Evolutionary conservation across 2,329 filamentous ascomycete species (phyloP), one percentile per base, ranked within the genome.

Genomic region (Fusarium papillatum): DNA sequence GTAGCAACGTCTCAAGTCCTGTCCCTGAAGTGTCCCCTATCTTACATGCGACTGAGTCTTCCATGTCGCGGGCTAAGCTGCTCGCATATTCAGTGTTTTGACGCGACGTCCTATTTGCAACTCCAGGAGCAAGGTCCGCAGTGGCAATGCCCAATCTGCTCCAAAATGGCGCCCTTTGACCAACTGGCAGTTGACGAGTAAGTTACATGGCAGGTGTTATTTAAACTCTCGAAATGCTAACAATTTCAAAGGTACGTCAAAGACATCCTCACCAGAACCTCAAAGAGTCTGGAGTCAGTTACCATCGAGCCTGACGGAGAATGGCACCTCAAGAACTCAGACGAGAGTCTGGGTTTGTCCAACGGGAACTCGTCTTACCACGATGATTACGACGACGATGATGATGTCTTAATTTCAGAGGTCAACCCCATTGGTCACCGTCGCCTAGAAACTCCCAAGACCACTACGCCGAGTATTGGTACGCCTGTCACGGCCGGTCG

Each of bases 111-210:
- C 3, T 99, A 98, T 82, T 88, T 99, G 24, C 95, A 98, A 79
- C 86, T 99, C 34, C 96, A 98, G 82, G 95, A 98, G 82, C 97
- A 99, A 86, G 96, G 95, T 0, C 97, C 97, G 0, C 97, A 97
- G 22, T 99, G 97, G 97, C 89, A 92, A n/a, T 99, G 97, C 80
- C 97, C 97, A 1, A 93, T 98, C 26, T 99, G 97, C 86, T 96
- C 93, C 84, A 97, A 96, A 80, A 85, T 91, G 0, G 93, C 95
- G 2, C 91, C 93, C 0, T 99, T 95, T 83, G 94, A 96, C 63
- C 92, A 91, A 60, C 86, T 99, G 29, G 95, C 95, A 14, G 92
- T 98, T 36, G 97, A 99, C 78, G 94, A 97, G 91, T 97, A 88
- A 84, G 92, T 86, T 11, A 34, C 36, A 8, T 31, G 16, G 59